Evolutionary conservation across 2,329 filamentous ascomycete species (phyloP).

Genomic region (Fusarium graminum): DNA sequence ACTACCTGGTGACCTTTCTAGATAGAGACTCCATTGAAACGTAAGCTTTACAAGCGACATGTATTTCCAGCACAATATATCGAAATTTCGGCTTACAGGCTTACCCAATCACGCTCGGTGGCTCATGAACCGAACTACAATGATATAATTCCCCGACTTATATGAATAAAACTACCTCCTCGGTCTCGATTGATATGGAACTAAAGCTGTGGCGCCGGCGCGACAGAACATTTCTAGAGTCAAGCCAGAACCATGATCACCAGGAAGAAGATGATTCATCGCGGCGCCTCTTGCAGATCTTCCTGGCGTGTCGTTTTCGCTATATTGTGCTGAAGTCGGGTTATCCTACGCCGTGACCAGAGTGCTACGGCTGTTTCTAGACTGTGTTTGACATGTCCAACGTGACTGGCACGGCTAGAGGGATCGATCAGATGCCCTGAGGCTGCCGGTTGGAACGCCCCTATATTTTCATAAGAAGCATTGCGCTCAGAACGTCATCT

Average conservation of each 20-base stretch:
- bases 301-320: slow-evolving; percentile 55
- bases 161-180: slow-evolving; percentile 54
- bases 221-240: slow-evolving; percentile 61
- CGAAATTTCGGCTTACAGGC: slow-evolving; percentile 61
- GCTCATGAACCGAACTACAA: slow-evolving; percentile 60
- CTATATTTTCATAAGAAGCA: slow-evolving; percentile 67
- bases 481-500: slow-evolving; percentile 60
- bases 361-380: slow-evolving; percentile 37
- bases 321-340: slow-evolving; percentile 54
- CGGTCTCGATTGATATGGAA: slow-evolving; percentile 57
- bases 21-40: not conserved
- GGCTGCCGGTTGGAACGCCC: slow-evolving; percentile 59
- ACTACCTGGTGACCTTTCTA: slow-evolving; percentile 54
- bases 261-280: slow-evolving; percentile 57
- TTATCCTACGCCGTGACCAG: slow-evolving; percentile 52
- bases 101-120: slow-evolving; percentile 56
- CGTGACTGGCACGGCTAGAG: slow-evolving; percentile 25
- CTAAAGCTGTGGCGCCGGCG: slow-evolving; percentile 60
- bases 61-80: slow-evolving; percentile 61
- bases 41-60: slow-evolving; percentile 60
- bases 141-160: slow-evolving; percentile 66
- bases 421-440: slow-evolving; percentile 53
- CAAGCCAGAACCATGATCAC: slow-evolving; percentile 64
- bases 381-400: no score
- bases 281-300: slow-evolving; percentile 65